Evolutionary conservation across 352 stramenopile genomes (phyloP), one percentile per base, ranked within the genome.

Genomic region (Phytophthora hybrid): DNA sequence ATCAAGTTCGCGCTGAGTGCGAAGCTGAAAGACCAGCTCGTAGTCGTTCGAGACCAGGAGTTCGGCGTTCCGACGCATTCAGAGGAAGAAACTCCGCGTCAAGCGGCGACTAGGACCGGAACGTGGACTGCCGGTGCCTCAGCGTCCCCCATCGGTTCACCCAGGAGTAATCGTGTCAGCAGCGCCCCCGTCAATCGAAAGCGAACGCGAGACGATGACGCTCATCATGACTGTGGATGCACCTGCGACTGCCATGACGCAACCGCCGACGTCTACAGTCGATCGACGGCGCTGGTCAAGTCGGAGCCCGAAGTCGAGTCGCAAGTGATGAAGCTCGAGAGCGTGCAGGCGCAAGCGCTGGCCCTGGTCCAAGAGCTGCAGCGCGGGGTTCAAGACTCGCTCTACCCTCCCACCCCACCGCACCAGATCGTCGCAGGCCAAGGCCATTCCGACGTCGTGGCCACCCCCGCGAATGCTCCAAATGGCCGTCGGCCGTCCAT

Each of bases 1-100:
- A 77, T 77, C 3, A 77, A 77, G 46, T 74, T 77, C 59, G 65
- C 71, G 9, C 29, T 77, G 14, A 70, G 63, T 44, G 26, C 66
- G 0, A 73, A 74, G 31, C 59, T 77, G 19, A 77, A 67, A 18
- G 71, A 77, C 1, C 71, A 74, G 31, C 71, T 77, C 31, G 4
- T 56, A 19, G 66, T 51, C 18, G 46, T 66, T 34, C 71, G 71
- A 1, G 59, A 74, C 26, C 65, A 71, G 21, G 71, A 77, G 31
- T 60, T 77, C 23, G 55, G 58, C 9, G 47, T 60, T 37, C 29
- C 70, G 7, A 55, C 46, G 0, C 32, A 32, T 56, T 23, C 29
- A 6, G 44, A 69, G 13, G 65, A 53, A 11, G 55, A 47, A 14
- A 34, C 63, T 7, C 51, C 44, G 8, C 29, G 31, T 9, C 44